Evolutionary conservation across 2,329 filamentous ascomycete genomes (phyloP), one percentile per base, ranked within the genome.

Genomic region (Coniochaeta hoffmannii): DNA sequence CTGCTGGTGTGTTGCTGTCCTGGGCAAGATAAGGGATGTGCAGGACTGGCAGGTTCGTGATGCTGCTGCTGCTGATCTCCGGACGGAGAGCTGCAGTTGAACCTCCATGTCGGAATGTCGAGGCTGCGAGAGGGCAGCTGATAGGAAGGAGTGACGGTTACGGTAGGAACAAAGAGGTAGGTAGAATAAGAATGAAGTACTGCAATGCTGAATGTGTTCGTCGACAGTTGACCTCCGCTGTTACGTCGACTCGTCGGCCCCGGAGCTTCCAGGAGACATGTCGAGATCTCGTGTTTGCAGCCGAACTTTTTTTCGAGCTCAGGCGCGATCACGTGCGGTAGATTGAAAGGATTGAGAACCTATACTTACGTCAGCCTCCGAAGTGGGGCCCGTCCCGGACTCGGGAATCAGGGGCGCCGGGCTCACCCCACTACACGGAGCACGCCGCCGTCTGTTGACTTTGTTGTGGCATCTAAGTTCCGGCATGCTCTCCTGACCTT

Each of bases 11-110:
- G 26, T 15, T 26, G 22, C 19, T 46, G 26, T 28, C 19, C 41
- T 51, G 28, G 28, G 31, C 19, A 53, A 65, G 38, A 55, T 62
- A 58, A 52, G 67, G 56, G 58, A 58, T 58, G 41, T 53, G 65
- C 65, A 53, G 63, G 60, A 44, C 57, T 53, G 36, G 53, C 55
- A 38, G 51, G 54, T 53, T 62, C 59, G 55, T 49, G 53, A 60
- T 56, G 55, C 59, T 61, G 60, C 67, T 50, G 44, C 31, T 51
- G 49, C 49, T 24, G 49, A 14, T 51, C 49, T 51, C 49, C 49
- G 26, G 19, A 22, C 28, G 49, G 31, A 34, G 31, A 19, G n/a
- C n/a, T 31, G 26, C 2, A 51, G 49, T 51, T 51, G 49, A 14
- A n/a, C 49, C 49, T 51, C 49, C 49, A 51, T 51, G 28, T 46